Conservation (phyloP, 345 rosid species). For the Brassica carinata region DNA sequence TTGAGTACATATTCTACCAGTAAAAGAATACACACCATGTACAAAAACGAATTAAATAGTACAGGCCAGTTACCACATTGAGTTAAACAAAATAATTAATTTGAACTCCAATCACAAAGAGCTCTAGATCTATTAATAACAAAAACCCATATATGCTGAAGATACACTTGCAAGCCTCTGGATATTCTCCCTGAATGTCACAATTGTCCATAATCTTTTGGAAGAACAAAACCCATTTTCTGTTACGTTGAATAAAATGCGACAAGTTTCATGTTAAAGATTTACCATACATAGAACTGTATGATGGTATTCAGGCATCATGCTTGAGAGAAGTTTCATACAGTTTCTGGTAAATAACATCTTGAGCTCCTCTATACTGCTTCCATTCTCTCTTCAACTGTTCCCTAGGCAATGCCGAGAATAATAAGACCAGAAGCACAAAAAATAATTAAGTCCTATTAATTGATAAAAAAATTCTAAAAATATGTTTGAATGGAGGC, state of each 20-base stretch:
- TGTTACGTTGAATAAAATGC: neutral
- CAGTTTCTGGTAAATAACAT: constrained; percentile 73
- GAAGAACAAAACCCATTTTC: neutral
- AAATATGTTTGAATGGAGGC: too few relatives aligned
- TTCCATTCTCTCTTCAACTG: constrained; percentile 97
- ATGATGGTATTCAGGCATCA: constrained; percentile 19
- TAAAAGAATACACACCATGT: neutral
- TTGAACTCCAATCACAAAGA: neutral
- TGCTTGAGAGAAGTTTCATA: neutral
- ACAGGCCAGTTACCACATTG: neutral
- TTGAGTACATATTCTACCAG: neutral
- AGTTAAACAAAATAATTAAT: constrained; percentile 4
- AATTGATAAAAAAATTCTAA: too few relatives aligned
- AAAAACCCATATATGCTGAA: constrained; percentile 18
- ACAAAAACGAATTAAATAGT: neutral
- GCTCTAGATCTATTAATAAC: neutral
- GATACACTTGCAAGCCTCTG: constrained; percentile 21
- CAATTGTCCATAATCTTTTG: neutral
- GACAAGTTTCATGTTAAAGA: constrained; percentile 8
- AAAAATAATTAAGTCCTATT: too few relatives aligned
- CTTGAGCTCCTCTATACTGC: constrained; percentile 80
- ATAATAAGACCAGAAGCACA: too few relatives aligned
- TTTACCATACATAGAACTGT: constrained; percentile 1
- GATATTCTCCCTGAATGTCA: constrained; percentile 5
- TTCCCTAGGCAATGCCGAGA: constrained; percentile 50